Evolutionary conservation across 2,329 filamentous ascomycete genomes (phyloP), one percentile per base, ranked within the genome.

Genomic region (Meredithiella fracta): DNA sequence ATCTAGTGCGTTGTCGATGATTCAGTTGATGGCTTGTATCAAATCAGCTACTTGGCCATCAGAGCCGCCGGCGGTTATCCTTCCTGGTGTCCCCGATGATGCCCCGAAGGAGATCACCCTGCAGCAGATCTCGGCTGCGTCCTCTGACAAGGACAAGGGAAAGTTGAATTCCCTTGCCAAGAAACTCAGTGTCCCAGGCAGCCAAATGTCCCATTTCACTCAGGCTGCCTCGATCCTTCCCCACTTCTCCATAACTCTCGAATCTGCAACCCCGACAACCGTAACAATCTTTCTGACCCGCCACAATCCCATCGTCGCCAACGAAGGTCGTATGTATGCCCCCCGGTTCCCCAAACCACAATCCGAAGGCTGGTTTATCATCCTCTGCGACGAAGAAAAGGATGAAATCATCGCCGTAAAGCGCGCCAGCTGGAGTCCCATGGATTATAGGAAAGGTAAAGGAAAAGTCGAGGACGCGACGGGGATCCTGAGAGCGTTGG

Each of bases 261-360:
- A 82, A 49, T 25, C 57, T 17, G 56, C 55, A 14, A 60, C 60
- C 4, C 47, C 51, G 1, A 51, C 50, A 2, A 79, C 79, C 0
- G 65, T 95, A 2, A 78, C 76, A 0, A 71, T 92, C 9, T 69
- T 70, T 1, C 66, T 96, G 14, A 73, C 72, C 44, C 80, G 90
- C 0, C 70, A 77, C 52, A 95, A 94, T 67, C 65, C 77, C 1
- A 68, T 83, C 3, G 71, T 73, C 11, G 77, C 84, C 64, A 71
- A 74, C 7, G 85, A 89, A 1, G 82, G 79, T 51, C 79, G 84
- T 59, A 85, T 96, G 65, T 95, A 83, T 63, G 88, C 92, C 0
- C 91, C 94, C 2, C 77, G 79, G 22, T 97, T 94, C 69, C 91
- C 91, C 1, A 98, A 98, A 69, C 82, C 89, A 15, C 92, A 98